A percentile compares a stretch with the other conserved stretches of the same genome.
Evolutionary conservation across 164 flowering plant genomes (phyloP).

Genomic region (Warburgia ugandensis): DNA sequence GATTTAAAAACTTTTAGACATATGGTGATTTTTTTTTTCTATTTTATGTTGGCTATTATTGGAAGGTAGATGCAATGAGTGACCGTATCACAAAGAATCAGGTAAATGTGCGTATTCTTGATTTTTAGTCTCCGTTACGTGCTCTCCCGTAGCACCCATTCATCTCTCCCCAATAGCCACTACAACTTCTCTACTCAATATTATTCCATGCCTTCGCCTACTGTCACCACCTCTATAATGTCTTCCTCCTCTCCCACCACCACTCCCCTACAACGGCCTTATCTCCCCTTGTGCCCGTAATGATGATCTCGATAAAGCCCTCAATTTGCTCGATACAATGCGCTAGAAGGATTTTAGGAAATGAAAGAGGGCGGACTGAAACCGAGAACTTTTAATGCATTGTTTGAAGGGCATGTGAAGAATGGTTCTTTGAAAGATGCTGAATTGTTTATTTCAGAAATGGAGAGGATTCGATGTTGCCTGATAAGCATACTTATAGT

Average conservation of each 20-base stretch:
- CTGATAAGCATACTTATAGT: constrained; percentile 80
- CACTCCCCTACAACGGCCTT: constrained; percentile 71
- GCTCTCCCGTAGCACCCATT: too few relatives aligned
- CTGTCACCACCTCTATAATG: constrained; percentile 81
- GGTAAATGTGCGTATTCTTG: too few relatives aligned
- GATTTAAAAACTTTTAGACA: too few relatives aligned
- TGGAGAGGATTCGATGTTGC: constrained; percentile 64
- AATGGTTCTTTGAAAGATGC: constrained; percentile 67
- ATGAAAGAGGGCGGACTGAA: constrained; percentile 66
- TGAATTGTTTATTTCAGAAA: constrained; percentile 64
- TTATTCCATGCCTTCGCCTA: constrained; percentile 80
- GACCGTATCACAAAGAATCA: too few relatives aligned
- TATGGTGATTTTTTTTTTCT: too few relatives aligned
- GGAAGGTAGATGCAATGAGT: too few relatives aligned
- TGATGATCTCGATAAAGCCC: constrained; percentile 70
- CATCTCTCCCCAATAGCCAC: too few relatives aligned
- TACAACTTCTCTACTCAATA: constrained; percentile 79
- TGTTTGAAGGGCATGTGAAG: constrained; percentile 75
- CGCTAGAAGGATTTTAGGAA: constrained; percentile 87
- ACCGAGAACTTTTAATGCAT: constrained; percentile 83
- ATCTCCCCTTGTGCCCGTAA: constrained; percentile 88
- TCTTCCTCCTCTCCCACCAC: constrained; percentile 70
- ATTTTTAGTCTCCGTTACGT: too few relatives aligned
- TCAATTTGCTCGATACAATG: constrained; percentile 64
- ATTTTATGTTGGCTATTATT: too few relatives aligned